A percentile compares a stretch with the other conserved stretches of the same genome.
Evolutionary conservation across 805 yeast genomes (phyloP).

Genomic region (Candida qinlingensis): DNA sequence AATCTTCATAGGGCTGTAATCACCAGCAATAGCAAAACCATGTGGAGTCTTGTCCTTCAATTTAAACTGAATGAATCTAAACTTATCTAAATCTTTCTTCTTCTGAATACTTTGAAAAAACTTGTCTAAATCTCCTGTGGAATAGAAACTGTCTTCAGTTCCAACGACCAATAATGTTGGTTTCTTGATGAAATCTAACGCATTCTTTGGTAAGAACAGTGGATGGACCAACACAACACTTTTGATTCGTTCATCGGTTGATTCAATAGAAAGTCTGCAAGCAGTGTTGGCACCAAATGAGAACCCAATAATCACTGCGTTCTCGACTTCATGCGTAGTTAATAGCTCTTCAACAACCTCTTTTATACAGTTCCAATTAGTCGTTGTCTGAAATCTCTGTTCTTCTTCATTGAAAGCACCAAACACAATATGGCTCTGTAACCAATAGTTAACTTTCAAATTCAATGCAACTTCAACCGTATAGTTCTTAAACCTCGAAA

Average conservation of each 20-base stretch:
- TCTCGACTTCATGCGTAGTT: constrained; percentile 15
- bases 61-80: constrained; percentile 16
- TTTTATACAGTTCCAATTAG: constrained; percentile 17
- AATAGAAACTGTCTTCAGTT: constrained; percentile 15
- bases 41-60: constrained; percentile 29
- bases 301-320: constrained; percentile 20
- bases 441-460: constrained; percentile 17
- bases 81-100: constrained; percentile 9
- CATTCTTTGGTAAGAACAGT: constrained; percentile 18
- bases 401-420: constrained; percentile 15
- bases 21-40: constrained; percentile 38
- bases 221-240: constrained; percentile 21
- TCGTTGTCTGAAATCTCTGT: constrained; percentile 14
- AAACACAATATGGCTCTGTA: constrained; percentile 20
- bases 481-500: constrained; percentile 15
- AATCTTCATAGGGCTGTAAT: constrained; percentile 28
- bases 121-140: constrained; percentile 8
- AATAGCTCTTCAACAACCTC: constrained; percentile 17
- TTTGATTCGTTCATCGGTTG: constrained; percentile 12
- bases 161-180: constrained; percentile 19
- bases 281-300: constrained; percentile 23
- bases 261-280: constrained; percentile 18
- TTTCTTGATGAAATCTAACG: constrained; percentile 3
- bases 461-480: constrained; percentile 18
- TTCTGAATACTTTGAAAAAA: constrained; percentile 10